Base-by-base conservation (phyloP, 371 early-diverging fungal species). In the Thermomucor indicae-seudaticae region DNA sequence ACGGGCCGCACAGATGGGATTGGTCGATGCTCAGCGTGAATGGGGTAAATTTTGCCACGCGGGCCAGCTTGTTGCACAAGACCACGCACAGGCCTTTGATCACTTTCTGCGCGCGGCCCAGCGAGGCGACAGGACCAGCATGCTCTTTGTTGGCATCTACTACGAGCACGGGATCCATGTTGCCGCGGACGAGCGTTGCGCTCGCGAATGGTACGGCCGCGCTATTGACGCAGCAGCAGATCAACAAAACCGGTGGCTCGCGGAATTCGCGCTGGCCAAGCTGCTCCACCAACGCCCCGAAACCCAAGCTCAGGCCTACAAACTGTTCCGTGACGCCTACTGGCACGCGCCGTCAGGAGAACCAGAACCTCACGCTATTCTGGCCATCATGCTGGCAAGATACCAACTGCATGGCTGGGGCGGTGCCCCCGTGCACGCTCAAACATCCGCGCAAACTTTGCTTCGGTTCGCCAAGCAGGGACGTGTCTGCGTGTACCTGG, bases 401-500 rank as follows among this genome's bases (percentile, higher is more conserved):
- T 75, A 75, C 37, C 66, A 66, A 25, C 46, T 68, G 8, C 40
- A 66, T 35, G 75, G 75, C 12, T 70, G 69, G 67, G 75, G 61
- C 3, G 45, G 47, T 44, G 60, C 65, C 0, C 27, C 47, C 17
- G 31, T 49, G 1, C 59, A 64, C 17, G 38, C 56, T 0, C 49
- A 57, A 42, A 52, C 60, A 30, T 70, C 68, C 2, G 64, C 60
- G 2, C 41, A 49, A 5, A 40, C 51, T 1, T 49, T 74, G n/a
- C 40, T 74, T 4, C 48, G 32, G 6, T 54, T 67, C 27, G 65
- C 70, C 6, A 51, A 67, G 29, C 19, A 58, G 8, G 60, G 58
- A 25, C 49, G 67, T n/a, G 38, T 49, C 34, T 65, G 61, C 25
- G 65, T 65, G 6, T 73, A 62, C 47, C 32, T 67, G 17, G 62